Base-by-base conservation (phyloP, 305 asterid genomes). In the Fraxinus dipetala region DNA sequence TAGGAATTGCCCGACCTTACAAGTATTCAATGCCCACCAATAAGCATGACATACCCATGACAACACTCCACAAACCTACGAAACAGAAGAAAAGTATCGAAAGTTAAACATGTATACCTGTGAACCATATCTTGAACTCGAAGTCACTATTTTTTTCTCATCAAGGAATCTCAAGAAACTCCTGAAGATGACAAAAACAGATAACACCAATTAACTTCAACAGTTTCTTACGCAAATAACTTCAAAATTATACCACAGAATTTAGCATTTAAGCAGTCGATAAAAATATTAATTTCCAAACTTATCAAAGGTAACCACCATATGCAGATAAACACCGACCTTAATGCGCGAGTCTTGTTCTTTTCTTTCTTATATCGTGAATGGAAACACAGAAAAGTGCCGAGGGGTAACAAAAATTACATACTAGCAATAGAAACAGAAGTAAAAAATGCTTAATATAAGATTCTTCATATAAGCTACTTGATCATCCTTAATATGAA, bases 161-260 rank as follows among this genome's bases (percentile, higher is more conserved):
- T 88, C 96, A 76, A 96, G 97, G 85, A 92, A 94, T 89, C 97
- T 94, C 88, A 94, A 81, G 87, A 96, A 96, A 85, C 96, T 88
- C 99, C 99, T 96, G 83, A 81, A 89, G 80, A 78, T 35, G 18
- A 72, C 59, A 82, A 65, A 79, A 76, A 76, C 70, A 79, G 45
- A 67, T 30, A 77, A 75, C 70, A 86, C 72, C 72, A 82, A 48
- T 82, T 72, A 82, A 77, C 80, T 78, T 54, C 75, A 67, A 67
- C 35, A 28, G 34, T 67, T 67, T 10, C 7, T 67, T 24, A 14
- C 14, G n/a, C 73, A 65, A 65, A 11, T 30, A 69, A 69, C 13
- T 16, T 70, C 75, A 70, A 70, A 3, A 31, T 70, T 31, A 14
- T 31, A 31, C 32, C 16, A 70, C 45, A 70, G 43, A 31, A 69